Percentiles rank a stretch among this genome's conserved stretches.
These are phyloP conservation scores for Crithidia sp. DNA, from an alignment of 208 protist genomes.

Conservation along the genomic window DNA sequence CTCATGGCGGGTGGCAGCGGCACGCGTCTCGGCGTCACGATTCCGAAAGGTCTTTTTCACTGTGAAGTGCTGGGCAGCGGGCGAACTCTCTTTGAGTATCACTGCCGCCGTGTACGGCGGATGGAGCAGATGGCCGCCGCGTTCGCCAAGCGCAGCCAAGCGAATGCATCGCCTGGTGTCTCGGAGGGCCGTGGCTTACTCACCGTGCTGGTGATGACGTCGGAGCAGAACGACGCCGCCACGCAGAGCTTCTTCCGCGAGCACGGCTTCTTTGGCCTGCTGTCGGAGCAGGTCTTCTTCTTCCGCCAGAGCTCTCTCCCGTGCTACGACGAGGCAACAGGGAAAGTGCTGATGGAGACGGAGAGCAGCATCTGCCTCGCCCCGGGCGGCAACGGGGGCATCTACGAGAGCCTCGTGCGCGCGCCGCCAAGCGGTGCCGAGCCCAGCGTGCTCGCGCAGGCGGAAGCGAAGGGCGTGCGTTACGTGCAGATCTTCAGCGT, in stretches of 20 bases:
- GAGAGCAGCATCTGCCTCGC: constrained; percentile 69
- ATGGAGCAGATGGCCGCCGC: constrained; percentile 80
- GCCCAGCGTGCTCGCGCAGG: constrained; percentile 72
- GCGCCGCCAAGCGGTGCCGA: not conserved
- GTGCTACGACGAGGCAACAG: constrained; percentile 88
- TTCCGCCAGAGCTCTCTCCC: constrained; percentile 95
- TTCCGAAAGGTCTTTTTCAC: constrained; percentile 96
- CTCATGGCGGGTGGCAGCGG: constrained; percentile 98
- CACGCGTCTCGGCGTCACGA: constrained; percentile 95
- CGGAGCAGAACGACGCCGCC: constrained; percentile 88
- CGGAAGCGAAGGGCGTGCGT: constrained; percentile 87
- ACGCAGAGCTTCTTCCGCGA: constrained; percentile 94
- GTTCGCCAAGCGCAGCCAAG: not conserved
- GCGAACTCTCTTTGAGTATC: constrained; percentile 96
- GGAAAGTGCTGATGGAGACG: constrained; percentile 94
- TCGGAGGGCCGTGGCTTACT: constrained; percentile 23
- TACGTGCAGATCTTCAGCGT: constrained; percentile 96
- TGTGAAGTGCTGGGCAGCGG: constrained; percentile 58
- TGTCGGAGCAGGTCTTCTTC: constrained; percentile 90
- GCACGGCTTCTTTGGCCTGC: constrained; percentile 96
- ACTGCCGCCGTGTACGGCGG: constrained; percentile 93
- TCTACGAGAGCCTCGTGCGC: constrained; percentile 79
- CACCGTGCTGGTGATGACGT: constrained; percentile 97
- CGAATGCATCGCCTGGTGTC: no score
- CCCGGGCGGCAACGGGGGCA: constrained; percentile 97